A percentile compares a stretch with the other conserved stretches of the same genome.
Evolutionary conservation across 352 stramenopile species (phyloP).

Genomic region (Phytophthora capsici): DNA sequence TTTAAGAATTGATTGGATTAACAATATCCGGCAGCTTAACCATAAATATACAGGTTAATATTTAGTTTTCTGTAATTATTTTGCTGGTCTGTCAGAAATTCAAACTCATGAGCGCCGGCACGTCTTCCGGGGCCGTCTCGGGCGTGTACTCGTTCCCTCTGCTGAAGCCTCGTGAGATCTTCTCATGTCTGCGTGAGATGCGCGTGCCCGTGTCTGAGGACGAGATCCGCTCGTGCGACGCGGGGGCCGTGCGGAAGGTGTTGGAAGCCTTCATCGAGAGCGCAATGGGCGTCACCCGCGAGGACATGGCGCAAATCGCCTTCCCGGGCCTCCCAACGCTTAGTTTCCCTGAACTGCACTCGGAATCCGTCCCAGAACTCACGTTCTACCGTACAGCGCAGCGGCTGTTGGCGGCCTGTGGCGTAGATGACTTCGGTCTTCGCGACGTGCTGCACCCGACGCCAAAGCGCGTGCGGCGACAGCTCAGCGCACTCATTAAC

Average conservation of each 20-base stretch:
- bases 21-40: too few species aligned
- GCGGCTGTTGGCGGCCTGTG: constrained; percentile 92
- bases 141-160: constrained; percentile 91
- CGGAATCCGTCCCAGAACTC: constrained; percentile 93
- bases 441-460: constrained; percentile 92
- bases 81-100: too few species aligned
- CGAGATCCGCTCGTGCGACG: constrained; percentile 85
- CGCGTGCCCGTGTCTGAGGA: constrained; percentile 89
- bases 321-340: constrained; percentile 85
- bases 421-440: constrained; percentile 94
- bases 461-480: constrained; percentile 89
- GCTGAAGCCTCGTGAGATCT: constrained; percentile 94
- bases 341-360: constrained; percentile 92
- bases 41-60: too few species aligned
- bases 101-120: constrained; percentile 8
- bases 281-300: constrained; percentile 89
- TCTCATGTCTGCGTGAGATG: constrained; percentile 92
- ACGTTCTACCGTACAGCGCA: constrained; percentile 92
- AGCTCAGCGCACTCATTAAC: constrained; percentile 98
- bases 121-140: background rate
- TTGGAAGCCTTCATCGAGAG: constrained; percentile 91
- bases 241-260: constrained; percentile 82
- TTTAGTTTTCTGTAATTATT: too few species aligned
- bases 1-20: too few species aligned
- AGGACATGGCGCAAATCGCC: constrained; percentile 92